Evolutionary conservation across 345 rosid genomes (phyloP).

Genomic region (Ricinus communis): DNA sequence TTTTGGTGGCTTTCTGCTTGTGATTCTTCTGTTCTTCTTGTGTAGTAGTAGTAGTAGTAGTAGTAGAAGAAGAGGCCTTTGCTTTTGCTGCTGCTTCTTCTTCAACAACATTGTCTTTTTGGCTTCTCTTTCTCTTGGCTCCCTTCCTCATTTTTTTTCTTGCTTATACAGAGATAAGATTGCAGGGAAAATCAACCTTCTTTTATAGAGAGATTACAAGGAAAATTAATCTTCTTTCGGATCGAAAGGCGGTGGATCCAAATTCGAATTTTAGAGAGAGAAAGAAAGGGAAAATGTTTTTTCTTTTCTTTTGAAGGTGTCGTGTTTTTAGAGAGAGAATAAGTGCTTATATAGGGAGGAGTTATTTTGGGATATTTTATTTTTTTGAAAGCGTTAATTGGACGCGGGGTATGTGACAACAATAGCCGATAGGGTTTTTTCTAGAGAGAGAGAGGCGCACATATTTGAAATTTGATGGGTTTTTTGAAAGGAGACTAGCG

Average conservation of each 20-base stretch:
- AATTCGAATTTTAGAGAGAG: background rate
- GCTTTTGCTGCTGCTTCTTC: constrained; percentile 6
- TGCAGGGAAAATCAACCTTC: too few species aligned
- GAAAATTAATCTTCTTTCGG: too few species aligned
- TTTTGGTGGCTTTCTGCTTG: background rate
- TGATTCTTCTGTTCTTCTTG: background rate
- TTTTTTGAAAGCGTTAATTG: background rate
- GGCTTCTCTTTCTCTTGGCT: constrained; percentile 23
- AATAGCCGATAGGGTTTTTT: too few species aligned
- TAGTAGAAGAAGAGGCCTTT: constrained; percentile 3
- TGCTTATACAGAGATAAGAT: background rate
- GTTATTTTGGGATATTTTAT: too few species aligned
- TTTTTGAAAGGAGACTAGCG: too few species aligned
- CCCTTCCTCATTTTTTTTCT: constrained; percentile 21
- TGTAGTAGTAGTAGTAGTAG: constrained; percentile 3
- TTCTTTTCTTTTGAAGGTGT: too few species aligned
- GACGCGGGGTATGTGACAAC: too few species aligned
- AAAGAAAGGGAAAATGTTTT: background rate
- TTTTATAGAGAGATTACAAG: too few species aligned
- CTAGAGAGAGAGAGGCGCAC: too few species aligned
- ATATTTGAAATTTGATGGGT: too few species aligned
- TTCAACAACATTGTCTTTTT: background rate
- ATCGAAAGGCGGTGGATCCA: constrained; percentile 17
- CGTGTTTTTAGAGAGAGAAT: too few species aligned
- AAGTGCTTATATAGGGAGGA: background rate